phyloP scores from a whole-genome alignment of 306 rosid species.

The Pyrus pyrifolia region DNA sequence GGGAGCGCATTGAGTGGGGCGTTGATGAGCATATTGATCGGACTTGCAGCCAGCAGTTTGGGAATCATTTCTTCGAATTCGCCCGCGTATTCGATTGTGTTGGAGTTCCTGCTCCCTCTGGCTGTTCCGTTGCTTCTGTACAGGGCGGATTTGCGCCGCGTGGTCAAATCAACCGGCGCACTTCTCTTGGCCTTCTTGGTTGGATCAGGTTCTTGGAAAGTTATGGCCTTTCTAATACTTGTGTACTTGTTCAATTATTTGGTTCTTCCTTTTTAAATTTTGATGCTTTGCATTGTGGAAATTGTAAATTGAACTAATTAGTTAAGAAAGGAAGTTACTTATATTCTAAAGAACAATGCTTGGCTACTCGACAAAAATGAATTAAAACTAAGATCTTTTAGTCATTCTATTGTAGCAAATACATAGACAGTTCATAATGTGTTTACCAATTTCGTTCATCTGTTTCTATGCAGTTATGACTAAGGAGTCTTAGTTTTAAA shows the following conservation, averaged over 20 bases:
- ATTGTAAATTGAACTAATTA: background rate
- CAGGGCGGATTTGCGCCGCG: slow-evolving; percentile 68
- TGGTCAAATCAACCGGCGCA: slow-evolving; percentile 56
- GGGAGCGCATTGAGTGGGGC: slow-evolving; percentile 70
- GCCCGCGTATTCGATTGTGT: slow-evolving; percentile 43
- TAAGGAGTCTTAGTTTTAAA: no score
- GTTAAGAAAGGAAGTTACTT: background rate
- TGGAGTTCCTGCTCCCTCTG: slow-evolving; percentile 54
- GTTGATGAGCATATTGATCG: slow-evolving; percentile 52
- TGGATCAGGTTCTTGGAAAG: slow-evolving; percentile 45
- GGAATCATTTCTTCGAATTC: slow-evolving; percentile 52
- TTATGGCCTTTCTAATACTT: background rate
- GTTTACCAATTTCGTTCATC: no score
- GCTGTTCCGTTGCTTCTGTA: slow-evolving; percentile 64
- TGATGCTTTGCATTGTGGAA: background rate
- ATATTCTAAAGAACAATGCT: no score
- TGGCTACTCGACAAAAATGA: no score
- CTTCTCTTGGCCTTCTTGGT: slow-evolving; percentile 74
- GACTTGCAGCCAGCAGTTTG: slow-evolving; percentile 63
- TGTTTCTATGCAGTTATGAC: no score
- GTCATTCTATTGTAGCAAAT: no score
- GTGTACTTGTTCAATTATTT: background rate
- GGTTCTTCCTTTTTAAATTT: background rate
- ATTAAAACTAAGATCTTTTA: no score
- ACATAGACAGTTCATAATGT: no score